Evolutionary conservation across 768 basidiomycete species (phyloP), one percentile per base, ranked within the genome.

Genomic region (Suillus lakei): DNA sequence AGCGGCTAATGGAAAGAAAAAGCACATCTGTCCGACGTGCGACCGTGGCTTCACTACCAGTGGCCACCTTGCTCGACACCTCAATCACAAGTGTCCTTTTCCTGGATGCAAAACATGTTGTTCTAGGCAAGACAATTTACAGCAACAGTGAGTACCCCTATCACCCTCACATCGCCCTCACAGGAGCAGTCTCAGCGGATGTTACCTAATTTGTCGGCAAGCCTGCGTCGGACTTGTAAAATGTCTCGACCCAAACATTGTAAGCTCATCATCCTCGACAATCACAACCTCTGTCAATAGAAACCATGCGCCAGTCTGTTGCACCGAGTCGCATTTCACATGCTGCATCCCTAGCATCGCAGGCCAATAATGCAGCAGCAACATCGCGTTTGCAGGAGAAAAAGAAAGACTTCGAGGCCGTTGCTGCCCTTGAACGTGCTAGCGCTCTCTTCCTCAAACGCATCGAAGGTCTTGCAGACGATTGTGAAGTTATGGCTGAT

Each of bases 101-200:
- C 95, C 95, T n/a, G 95, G 94, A 28, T 97, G 95, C 76, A 92
- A 95, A 71, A 96, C 94, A 2, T 84, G 92, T 21, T 96, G 95
- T 69, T 94, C 92, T 13, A 82, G 95, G 39, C 93, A 95, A 76
- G 95, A 97, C 71, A 97, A 97, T 69, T 83, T 97, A 21, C 88
- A 77, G 32, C 76, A 77, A n/a, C 76, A 77, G 76, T 77, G 18
- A 65, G 76, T 68, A 18, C 13, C n/a, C n/a, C n/a, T n/a, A n/a
- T n/a, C n/a, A n/a, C n/a, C n/a, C n/a, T n/a, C n/a, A n/a, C n/a
- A n/a, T n/a, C n/a, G n/a, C n/a, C n/a, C n/a, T n/a, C n/a, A n/a
- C n/a, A n/a, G n/a, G n/a, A n/a, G n/a, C n/a, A n/a, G n/a, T n/a
- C n/a, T n/a, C n/a, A n/a, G n/a, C n/a, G n/a, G n/a, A n/a, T n/a